phyloP scores from a whole-genome alignment of 331 rosid species.

The Acacia pycnantha region DNA sequence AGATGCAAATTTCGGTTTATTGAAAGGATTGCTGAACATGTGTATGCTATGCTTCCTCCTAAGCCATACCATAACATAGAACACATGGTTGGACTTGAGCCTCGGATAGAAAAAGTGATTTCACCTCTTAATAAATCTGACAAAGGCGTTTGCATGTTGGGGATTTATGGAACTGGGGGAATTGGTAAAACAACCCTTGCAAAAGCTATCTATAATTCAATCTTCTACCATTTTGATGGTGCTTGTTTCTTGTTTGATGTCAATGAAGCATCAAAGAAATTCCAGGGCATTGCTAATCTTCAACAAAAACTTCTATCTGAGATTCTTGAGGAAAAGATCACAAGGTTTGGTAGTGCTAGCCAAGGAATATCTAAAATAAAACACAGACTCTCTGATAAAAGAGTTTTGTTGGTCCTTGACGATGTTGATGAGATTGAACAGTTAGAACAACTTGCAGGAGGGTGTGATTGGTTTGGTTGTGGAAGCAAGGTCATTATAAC shows the following conservation, averaged over 20 bases:
- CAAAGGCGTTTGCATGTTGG: no score
- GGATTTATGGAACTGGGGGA: no score
- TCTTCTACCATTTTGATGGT: background rate
- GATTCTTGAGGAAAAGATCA: background rate
- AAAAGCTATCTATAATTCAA: background rate
- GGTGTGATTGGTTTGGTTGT: background rate
- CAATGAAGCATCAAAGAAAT: background rate
- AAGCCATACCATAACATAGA: no score
- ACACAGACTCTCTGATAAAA: background rate
- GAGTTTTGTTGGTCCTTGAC: background rate
- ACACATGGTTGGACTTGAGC: no score
- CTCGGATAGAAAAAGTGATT: no score
- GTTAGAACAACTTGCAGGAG: background rate
- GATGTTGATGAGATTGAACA: background rate
- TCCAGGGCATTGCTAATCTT: background rate
- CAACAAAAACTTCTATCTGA: background rate
- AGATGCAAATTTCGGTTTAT: no score
- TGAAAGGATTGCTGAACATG: no score
- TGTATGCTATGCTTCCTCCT: no score
- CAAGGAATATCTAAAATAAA: background rate
- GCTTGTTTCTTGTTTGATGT: background rate
- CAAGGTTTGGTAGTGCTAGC: background rate
- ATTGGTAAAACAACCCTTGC: no score
- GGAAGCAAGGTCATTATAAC: background rate
- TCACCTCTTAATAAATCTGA: no score